Evolutionary conservation across 768 basidiomycete genomes (phyloP), one percentile per base, ranked within the genome.

Genomic region (Mycena venus): DNA sequence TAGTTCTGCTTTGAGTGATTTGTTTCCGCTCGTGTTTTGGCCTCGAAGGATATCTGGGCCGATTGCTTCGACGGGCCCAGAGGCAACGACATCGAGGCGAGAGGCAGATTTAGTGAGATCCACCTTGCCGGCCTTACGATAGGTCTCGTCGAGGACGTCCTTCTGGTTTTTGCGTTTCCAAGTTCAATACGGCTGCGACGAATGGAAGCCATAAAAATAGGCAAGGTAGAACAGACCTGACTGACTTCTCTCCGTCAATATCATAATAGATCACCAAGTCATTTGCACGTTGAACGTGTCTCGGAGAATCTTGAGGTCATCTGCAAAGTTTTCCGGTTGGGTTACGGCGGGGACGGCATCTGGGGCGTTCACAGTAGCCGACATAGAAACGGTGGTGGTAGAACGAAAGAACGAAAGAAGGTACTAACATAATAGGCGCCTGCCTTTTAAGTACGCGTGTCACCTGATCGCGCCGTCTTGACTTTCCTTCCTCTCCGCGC

Each of bases 71-170:
- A 83, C 29, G 2, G 87, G 68, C 5, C 82, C 83, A 11, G 67
- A 70, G 15, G 68, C 67, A 12, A 58, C 74, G 17, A 81, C 75
- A 59, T 81, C 75, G 56, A 87, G 77, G 4, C 77, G 79, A 2
- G 82, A 73, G 1, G 79, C 51, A 64, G 88, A 88, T 29, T 77
- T 25, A 1, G 32, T 44, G 15, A 23, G 29, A 42, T 83, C 81
- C 68, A 84, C 73, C 66, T 82, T 82, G 29, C 80, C 80, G 0
- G 83, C 83, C 63, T 81, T 82, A 44, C 83, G 78, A 55, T 84
- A 83, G 3, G 75, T 70, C 42, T 83, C 82, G 69, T 84, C 82
- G 15, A 78, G 65, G 27, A 84, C 81, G 68, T 83, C 82, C 31
- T 82, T 55, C 19, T 73, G 29, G 58, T 78, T 70, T 1, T 55